Conservation (phyloP, 2,329 filamentous ascomycete species). For the Apiospora marii region DNA sequence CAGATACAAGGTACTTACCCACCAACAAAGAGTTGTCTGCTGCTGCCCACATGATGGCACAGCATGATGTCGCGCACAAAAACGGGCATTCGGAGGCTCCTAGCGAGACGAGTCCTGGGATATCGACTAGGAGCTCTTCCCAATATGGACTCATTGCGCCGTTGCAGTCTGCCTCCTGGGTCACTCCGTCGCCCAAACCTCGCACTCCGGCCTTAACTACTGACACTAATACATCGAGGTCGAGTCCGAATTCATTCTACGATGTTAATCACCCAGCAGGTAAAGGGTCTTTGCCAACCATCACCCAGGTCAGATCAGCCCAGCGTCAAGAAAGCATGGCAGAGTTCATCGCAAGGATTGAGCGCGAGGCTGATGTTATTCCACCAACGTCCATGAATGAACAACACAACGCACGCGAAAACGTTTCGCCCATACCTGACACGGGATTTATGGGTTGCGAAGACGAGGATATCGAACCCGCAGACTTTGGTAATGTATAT, state of each 20-base stretch:
- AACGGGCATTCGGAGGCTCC: neutral
- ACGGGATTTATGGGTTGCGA: neutral
- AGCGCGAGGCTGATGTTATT: conserved; percentile 36
- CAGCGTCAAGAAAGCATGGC: conserved; percentile 36
- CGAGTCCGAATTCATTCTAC: conserved; percentile 32
- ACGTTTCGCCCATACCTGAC: neutral
- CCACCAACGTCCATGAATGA: neutral
- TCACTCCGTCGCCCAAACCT: conserved; percentile 35
- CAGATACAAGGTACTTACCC: neutral
- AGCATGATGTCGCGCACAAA: neutral
- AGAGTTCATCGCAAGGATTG: conserved; percentile 47
- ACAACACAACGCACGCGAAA: neutral
- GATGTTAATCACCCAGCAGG: conserved; percentile 25
- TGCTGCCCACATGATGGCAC: neutral
- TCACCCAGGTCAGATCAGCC: neutral
- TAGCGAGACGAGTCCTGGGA: no score
- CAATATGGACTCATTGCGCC: conserved; percentile 25
- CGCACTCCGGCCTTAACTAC: conserved; percentile 27
- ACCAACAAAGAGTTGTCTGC: conserved; percentile 9
- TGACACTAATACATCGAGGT: conserved; percentile 29
- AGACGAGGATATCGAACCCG: neutral
- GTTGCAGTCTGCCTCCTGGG: conserved; percentile 37
- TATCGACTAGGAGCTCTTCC: neutral
- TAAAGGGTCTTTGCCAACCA: neutral
- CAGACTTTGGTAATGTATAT: neutral